Conservation (phyloP, 139 green algal species). For the Protoeuglena noctilucae region DNA sequence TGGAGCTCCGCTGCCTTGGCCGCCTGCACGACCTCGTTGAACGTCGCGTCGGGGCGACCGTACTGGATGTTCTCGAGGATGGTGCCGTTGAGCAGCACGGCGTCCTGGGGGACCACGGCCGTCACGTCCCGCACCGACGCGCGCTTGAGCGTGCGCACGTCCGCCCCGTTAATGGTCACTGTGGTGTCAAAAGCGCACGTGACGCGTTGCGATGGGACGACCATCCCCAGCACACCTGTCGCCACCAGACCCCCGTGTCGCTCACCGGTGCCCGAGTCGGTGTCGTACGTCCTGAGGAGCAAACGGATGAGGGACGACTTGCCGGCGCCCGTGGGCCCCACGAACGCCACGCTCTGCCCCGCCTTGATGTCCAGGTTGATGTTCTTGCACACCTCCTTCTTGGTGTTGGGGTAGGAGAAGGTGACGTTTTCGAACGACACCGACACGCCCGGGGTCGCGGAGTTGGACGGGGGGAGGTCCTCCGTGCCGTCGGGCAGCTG, state of each 20-base stretch:
- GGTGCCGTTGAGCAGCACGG: conserved; percentile 48
- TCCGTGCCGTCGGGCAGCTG: conserved; percentile 37
- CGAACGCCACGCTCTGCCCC: conserved; percentile 27
- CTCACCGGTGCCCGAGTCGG: too few species aligned
- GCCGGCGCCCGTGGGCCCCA: conserved; percentile 22
- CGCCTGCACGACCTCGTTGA: conserved; percentile 14
- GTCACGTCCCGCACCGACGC: conserved; percentile 38
- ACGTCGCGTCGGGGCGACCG: conserved; percentile 31
- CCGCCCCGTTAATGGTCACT: conserved; percentile 45
- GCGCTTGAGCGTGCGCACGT: conserved; percentile 41
- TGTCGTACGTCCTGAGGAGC: conserved; percentile 41
- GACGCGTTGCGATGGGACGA: too few species aligned
- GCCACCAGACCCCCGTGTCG: too few species aligned
- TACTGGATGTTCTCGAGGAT: conserved; percentile 53
- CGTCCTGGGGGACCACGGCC: conserved; percentile 81
- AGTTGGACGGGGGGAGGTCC: conserved; percentile 15
- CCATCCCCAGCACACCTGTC: too few species aligned
- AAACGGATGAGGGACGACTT: conserved; percentile 42
- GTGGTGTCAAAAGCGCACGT: not conserved
- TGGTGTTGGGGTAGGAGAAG: too few species aligned
- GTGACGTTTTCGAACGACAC: too few species aligned
- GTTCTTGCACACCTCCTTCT: too few species aligned
- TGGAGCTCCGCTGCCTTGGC: conserved; percentile 25
- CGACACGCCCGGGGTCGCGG: too few species aligned
- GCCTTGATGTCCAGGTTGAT: conserved; percentile 25